Percentiles rank a stretch among this genome's conserved stretches.
Conservation (phyloP, 805 yeast genomes). For the Zygosaccharomyces bisporus region DNA sequence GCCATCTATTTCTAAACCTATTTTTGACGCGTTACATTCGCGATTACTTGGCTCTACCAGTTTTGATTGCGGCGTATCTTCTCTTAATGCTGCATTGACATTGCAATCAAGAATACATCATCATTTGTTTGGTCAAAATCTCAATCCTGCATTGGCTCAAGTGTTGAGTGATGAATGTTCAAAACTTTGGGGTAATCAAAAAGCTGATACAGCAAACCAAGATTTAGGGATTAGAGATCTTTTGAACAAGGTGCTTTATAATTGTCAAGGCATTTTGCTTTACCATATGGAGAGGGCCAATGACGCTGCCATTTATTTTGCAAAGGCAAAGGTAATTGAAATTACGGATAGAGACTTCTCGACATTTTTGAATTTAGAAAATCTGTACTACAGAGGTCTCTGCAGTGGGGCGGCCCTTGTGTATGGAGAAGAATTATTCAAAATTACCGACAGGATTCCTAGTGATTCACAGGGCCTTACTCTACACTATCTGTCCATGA, state of each 20-base stretch:
- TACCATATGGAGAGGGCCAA: constrained; percentile 13
- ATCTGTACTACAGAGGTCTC: constrained; percentile 22
- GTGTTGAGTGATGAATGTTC: constrained; percentile 23
- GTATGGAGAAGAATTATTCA: constrained; percentile 14
- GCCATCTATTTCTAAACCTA: constrained; percentile 10
- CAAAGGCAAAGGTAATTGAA: constrained; percentile 9
- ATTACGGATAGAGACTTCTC: constrained; percentile 13
- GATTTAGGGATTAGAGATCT: constrained; percentile 8
- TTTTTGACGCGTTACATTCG: constrained; percentile 21
- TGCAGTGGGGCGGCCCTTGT: constrained; percentile 3
- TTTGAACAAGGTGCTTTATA: constrained; percentile 20
- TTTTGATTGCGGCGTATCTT: constrained; percentile 19
- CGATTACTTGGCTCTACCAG: constrained; percentile 29
- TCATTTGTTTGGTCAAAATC: constrained; percentile 23
- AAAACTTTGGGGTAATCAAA: constrained; percentile 11
- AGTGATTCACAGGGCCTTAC: constrained; percentile 25
- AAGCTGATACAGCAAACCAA: background rate
- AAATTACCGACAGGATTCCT: constrained; percentile 21
- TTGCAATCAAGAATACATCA: constrained; percentile 31
- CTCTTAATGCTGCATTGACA: constrained; percentile 26
- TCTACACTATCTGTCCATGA: constrained; percentile 23
- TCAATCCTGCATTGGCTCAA: constrained; percentile 14
- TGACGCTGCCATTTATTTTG: constrained; percentile 11
- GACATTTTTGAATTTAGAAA: constrained; percentile 25
- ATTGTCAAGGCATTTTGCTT: constrained; percentile 20